phyloP scores from a whole-genome alignment of 2,329 filamentous ascomycete genomes.

The Diaporthe aspalathi region DNA sequence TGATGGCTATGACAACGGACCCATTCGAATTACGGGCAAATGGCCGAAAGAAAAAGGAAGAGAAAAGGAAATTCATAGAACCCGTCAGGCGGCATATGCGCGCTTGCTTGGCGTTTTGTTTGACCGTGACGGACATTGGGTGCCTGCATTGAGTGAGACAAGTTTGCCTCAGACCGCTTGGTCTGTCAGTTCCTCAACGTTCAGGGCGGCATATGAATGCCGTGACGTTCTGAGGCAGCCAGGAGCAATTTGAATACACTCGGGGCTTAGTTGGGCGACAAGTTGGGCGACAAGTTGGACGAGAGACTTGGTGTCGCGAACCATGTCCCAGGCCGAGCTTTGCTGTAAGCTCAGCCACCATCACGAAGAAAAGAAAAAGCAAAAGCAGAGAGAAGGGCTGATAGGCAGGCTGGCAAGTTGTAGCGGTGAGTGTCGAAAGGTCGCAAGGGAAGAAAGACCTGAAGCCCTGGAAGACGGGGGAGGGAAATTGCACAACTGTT shows the following conservation, averaged over 20 bases:
- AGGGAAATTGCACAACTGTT: neutral
- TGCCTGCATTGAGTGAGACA: neutral
- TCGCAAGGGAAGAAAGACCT: too few relatives aligned
- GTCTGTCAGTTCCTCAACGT: neutral
- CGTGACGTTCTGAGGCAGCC: neutral
- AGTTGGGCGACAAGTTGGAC: too few relatives aligned
- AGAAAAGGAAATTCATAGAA: neutral
- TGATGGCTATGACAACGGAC: neutral
- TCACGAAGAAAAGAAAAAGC: neutral
- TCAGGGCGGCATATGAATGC: neutral
- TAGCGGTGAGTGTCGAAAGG: slow-evolving; percentile 10
- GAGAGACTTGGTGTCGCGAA: neutral
- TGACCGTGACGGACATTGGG: neutral
- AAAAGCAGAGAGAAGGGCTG: too few relatives aligned
- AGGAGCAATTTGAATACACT: neutral
- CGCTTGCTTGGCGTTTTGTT: neutral
- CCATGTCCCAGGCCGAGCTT: neutral
- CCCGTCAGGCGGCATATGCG: neutral
- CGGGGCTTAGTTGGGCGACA: neutral
- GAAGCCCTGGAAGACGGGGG: neutral
- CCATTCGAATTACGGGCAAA: neutral
- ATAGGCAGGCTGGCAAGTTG: neutral
- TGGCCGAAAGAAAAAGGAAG: neutral
- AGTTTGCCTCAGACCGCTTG: neutral
- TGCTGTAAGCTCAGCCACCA: slow-evolving; percentile 2